These are phyloP conservation scores for Candida chilensis DNA, from an alignment of 805 yeast genomes.

Conservation along the genomic window DNA sequence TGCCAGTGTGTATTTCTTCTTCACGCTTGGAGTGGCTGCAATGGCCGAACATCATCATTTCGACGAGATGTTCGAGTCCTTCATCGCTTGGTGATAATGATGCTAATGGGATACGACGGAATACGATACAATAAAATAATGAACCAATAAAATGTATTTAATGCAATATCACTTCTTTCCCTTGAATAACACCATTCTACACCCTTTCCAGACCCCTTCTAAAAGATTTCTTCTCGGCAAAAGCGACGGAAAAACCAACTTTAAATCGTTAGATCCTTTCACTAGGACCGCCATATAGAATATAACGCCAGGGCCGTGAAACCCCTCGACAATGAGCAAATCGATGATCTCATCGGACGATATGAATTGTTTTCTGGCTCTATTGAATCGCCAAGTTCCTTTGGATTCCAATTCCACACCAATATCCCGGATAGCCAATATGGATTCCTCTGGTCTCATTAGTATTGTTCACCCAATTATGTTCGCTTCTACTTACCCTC, in stretches of 20 bases:
- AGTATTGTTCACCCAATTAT: too few species aligned
- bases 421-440: slow-evolving; percentile 30
- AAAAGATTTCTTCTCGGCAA: slow-evolving; percentile 28
- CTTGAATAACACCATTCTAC: slow-evolving; percentile 23
- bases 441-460: slow-evolving; percentile 26
- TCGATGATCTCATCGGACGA: slow-evolving; percentile 52
- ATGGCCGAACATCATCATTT: too few species aligned
- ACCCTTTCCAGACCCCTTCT: slow-evolving; percentile 24
- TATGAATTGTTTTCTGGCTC: slow-evolving; percentile 30
- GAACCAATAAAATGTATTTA: too few species aligned
- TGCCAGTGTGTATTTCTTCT: too few species aligned
- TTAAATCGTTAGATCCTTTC: slow-evolving; percentile 11
- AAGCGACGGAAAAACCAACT: slow-evolving; percentile 27
- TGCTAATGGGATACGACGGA: too few species aligned
- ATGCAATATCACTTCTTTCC: too few species aligned
- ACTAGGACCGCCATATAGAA: slow-evolving; percentile 56
- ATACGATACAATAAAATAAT: too few species aligned
- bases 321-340: slow-evolving; percentile 69
- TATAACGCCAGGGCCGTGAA: slow-evolving; percentile 56
- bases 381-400: slow-evolving; percentile 12
- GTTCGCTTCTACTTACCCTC: too few species aligned
- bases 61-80: too few species aligned
- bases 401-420: slow-evolving; percentile 36
- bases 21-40: too few species aligned
- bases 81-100: too few species aligned